Evolutionary conservation across 371 early-diverging fungal species (phyloP), one percentile per base, ranked within the genome.

Genomic region (Mortierella sp.): DNA sequence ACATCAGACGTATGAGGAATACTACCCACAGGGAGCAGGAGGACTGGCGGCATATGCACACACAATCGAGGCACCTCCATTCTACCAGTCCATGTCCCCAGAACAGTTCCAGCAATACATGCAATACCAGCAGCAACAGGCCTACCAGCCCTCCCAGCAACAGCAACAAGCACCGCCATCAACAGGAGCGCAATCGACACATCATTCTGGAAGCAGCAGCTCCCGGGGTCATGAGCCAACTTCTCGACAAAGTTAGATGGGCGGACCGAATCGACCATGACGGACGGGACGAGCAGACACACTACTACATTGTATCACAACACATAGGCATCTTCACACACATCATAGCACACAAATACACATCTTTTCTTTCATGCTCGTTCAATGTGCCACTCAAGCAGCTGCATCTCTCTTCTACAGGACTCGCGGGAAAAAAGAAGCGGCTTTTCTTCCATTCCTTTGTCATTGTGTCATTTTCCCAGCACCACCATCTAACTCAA

Each of bases 21-120:
- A 85, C 55, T 81, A 84, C 44, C 59, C 78, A 26, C 78, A 78
- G 37, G 75, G 79, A 16, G 76, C 79, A 31, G 76, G 81, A 37
- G 81, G 76, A 44, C 46, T 84, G 19, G 51, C 85, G 34, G 85
- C 81, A 54, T 81, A 85, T 57, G 57, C 78, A 21, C 75, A 84
- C 69, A 78, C 77, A 24, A 75, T 55, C 50, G 74, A 76, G 43
- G 82, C 69, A 1, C 73, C 80, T 9, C 44, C 78, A 34, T 73
- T 81, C 55, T 85, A 81, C 34, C 81, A 81, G 69, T 73, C 85
- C 24, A 75, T 85, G 61, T 78, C 85, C 0, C 79, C 81, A 13
- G 84, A 84, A 40, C 85, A 85, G 74, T 78, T 85, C 40, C 80
- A 85, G 43, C 87, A 83, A 44, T 87, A 87, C 57, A 73, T 82